These are phyloP conservation scores for Solanum medicagineum DNA, from an alignment of 257 asterid genomes.

Conservation along the genomic window DNA sequence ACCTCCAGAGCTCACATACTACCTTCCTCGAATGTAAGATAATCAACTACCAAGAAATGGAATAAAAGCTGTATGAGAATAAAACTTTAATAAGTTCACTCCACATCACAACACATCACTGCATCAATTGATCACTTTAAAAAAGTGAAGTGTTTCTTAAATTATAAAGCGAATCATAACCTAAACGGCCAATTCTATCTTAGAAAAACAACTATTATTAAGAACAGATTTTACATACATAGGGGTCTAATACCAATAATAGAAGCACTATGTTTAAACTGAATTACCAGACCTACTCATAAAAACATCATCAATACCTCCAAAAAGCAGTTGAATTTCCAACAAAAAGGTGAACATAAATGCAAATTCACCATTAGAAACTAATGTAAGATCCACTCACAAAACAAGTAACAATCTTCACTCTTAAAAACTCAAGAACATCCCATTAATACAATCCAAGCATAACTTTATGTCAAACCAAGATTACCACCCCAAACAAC, in stretches of 20 bases:
- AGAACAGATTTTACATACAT: not conserved
- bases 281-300: not conserved
- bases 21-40: not conserved
- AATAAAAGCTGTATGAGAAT: not conserved
- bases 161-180: not conserved
- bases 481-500: not conserved
- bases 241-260: not conserved
- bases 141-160: not conserved
- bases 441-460: not conserved
- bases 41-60: not conserved
- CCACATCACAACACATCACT: not conserved
- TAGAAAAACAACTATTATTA: not conserved
- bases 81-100: not conserved
- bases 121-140: not conserved
- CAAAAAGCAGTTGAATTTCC: not conserved
- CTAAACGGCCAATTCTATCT: not conserved
- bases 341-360: not conserved
- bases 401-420: not conserved
- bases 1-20: not conserved
- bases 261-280: not conserved
- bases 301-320: not conserved
- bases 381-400: not conserved
- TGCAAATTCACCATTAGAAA: not conserved
- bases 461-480: not conserved
- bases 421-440: not conserved